Base-by-base conservation (phyloP, 768 basidiomycete genomes). In the Panaeolus cyanescens region DNA sequence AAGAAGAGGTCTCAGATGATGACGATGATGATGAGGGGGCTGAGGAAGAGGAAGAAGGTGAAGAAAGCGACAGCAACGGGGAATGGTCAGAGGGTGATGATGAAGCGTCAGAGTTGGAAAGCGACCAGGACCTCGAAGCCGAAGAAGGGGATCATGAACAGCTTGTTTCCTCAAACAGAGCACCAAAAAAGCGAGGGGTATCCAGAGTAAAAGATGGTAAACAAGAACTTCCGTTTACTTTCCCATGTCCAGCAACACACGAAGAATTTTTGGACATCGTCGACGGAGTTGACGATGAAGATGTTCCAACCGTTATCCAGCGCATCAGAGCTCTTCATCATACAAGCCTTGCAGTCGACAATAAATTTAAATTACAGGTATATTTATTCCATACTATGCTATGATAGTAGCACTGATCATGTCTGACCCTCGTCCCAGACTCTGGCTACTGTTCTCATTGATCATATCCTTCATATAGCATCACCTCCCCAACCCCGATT, bases 341-440 rank as follows among this genome's bases (percentile, higher is more conserved):
- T 70, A 92, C 96, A 1, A 96, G 93, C 69, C 79, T 99, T n/a
- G 88, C 85, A 1, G 85, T 89, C 19, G 95, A 92, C 19, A 99
- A 99, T 79, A 97, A 95, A 70, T 82, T 85, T 71, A 97, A 92
- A 75, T 79, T 99, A 20, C 93, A 96, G 85, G 96, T 93, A 64
- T 55, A 81, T 71, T 33, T 25, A 34, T 17, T 30, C 15, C n/a
- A n/a, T n/a, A n/a, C n/a, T n/a, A n/a, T n/a, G n/a, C 30, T 20
- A 57, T 28, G 20, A 56, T 28, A 55, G 32, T 31, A 25, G 15
- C 31, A 40, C 42, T 19, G 19, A 36, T n/a, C 20, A 56, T 58
- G n/a, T 37, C 66, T 56, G 34, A 63, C 54, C 34, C 30, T 50
- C 32, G 45, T 55, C 60, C 8, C 69, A 97, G 94, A 80, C 80